Conservation (phyloP, 1,139 yeast species). For the Nakaseomyces delphensis region DNA sequence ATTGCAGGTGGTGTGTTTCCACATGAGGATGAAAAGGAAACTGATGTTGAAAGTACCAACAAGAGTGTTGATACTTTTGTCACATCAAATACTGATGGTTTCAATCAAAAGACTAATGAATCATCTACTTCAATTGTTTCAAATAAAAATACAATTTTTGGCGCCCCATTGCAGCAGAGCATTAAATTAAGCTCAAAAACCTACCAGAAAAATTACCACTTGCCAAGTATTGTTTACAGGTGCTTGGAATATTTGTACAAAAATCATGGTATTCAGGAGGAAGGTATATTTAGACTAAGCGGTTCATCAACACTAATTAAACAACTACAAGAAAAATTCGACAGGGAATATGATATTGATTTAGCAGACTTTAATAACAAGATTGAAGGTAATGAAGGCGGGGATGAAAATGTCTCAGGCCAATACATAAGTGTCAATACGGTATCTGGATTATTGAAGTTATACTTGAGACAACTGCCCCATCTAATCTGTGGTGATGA, state of each 20-base stretch:
- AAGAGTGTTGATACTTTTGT: conserved; percentile 8
- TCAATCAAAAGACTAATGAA: conserved; percentile 16
- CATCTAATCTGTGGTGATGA: conserved; percentile 50
- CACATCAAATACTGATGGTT: conserved; percentile 14
- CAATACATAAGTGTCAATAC: conserved; percentile 52
- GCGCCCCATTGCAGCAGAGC: conserved; percentile 51
- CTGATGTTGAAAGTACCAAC: conserved; percentile 1
- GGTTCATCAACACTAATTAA: conserved; percentile 81
- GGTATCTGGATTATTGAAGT: conserved; percentile 67
- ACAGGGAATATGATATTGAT: conserved; percentile 58
- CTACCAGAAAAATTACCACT: conserved; percentile 36
- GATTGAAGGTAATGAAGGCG: conserved; percentile 25
- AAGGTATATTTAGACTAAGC: conserved; percentile 83
- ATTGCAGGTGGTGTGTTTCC: conserved; percentile 10
- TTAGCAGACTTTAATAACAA: conserved; percentile 33
- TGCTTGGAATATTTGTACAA: conserved; percentile 63
- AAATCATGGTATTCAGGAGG: conserved; percentile 70
- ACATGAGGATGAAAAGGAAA: background rate
- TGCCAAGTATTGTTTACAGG: conserved; percentile 73
- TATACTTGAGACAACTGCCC: conserved; percentile 66
- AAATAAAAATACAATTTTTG: conserved; percentile 42
- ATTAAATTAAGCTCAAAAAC: conserved; percentile 42
- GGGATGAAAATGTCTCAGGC: conserved; percentile 13
- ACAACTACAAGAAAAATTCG: conserved; percentile 61
- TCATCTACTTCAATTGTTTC: background rate